Conservation (phyloP, 331 rosid species). For the Malus hybrid region DNA sequence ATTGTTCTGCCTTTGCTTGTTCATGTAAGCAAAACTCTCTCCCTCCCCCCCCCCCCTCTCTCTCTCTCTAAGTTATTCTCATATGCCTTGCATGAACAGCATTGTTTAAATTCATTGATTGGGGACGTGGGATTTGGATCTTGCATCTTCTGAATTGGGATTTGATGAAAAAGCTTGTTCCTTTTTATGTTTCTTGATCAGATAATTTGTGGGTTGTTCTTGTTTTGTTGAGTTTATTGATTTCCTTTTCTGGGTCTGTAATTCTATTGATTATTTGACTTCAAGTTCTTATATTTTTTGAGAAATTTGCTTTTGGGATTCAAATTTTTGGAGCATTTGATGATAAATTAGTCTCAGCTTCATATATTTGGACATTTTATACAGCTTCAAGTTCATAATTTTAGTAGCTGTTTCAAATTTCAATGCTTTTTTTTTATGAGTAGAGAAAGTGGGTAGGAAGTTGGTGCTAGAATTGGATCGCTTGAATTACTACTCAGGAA, state of each 20-base stretch:
- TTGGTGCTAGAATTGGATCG: too few relatives aligned
- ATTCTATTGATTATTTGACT: not conserved
- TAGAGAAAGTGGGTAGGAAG: not conserved
- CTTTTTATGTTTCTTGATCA: constrained; percentile 7
- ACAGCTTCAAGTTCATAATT: not conserved
- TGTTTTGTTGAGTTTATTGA: constrained; percentile 11
- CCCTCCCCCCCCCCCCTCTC: not conserved
- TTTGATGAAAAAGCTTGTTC: not conserved
- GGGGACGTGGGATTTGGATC: constrained; percentile 18
- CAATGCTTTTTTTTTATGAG: not conserved
- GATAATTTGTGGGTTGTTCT: constrained; percentile 16
- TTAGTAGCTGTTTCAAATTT: not conserved
- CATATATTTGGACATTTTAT: not conserved
- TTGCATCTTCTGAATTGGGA: not conserved
- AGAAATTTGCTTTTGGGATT: not conserved
- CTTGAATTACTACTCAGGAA: too few relatives aligned
- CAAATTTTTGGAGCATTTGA: not conserved
- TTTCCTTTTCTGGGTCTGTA: not conserved
- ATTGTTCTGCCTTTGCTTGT: not conserved
- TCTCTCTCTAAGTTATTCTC: too few relatives aligned
- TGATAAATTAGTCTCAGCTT: not conserved
- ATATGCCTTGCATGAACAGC: not conserved
- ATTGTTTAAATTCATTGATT: not conserved
- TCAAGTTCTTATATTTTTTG: not conserved
- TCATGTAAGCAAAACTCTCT: constrained; percentile 1